Evolutionary conservation across 1,284 basidiomycete genomes (phyloP).

Genomic region (Amylostereum areolatum): DNA sequence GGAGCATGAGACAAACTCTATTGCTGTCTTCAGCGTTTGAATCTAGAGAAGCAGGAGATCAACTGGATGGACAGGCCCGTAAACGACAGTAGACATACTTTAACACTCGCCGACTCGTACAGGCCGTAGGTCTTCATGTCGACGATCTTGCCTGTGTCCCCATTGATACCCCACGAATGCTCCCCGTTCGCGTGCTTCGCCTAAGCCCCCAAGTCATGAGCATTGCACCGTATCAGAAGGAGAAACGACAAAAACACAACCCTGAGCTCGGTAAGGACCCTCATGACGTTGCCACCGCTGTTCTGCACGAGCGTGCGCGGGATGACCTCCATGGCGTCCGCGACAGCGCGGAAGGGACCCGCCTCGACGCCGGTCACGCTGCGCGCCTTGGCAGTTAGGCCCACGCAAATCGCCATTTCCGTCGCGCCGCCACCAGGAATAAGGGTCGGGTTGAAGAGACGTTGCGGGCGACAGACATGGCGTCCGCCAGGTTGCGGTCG

Average conservation of each 20-base stretch:
- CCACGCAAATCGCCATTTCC: conserved; percentile 96
- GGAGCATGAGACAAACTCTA: conserved; percentile 52
- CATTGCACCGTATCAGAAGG: background rate
- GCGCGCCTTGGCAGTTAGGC: conserved; percentile 79
- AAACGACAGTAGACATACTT: conserved; percentile 39
- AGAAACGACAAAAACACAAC: conserved; percentile 38
- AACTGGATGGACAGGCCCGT: background rate
- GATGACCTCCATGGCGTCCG: conserved; percentile 97
- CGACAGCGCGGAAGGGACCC: conserved; percentile 88
- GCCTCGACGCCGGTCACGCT: conserved; percentile 81
- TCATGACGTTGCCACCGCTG: conserved; percentile 91
- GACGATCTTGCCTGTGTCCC: conserved; percentile 90
- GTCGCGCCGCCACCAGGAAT: conserved; percentile 95
- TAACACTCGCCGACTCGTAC: conserved; percentile 94
- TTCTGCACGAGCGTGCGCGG: conserved; percentile 95
- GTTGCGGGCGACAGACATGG: conserved; percentile 96
- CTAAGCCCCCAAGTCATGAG: conserved; percentile 29
- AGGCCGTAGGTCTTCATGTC: conserved; percentile 95
- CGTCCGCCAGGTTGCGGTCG: conserved; percentile 95
- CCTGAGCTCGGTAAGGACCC: conserved; percentile 87
- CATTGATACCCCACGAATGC: conserved; percentile 89
- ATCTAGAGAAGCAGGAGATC: conserved; percentile 41
- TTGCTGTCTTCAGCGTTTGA: conserved; percentile 95
- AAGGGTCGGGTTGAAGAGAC: conserved; percentile 90
- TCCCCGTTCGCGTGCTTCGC: conserved; percentile 95